These are phyloP conservation scores for Uronychia binucleata DNA, from an alignment of 73 alveolate species.

Conservation along the genomic window DNA sequence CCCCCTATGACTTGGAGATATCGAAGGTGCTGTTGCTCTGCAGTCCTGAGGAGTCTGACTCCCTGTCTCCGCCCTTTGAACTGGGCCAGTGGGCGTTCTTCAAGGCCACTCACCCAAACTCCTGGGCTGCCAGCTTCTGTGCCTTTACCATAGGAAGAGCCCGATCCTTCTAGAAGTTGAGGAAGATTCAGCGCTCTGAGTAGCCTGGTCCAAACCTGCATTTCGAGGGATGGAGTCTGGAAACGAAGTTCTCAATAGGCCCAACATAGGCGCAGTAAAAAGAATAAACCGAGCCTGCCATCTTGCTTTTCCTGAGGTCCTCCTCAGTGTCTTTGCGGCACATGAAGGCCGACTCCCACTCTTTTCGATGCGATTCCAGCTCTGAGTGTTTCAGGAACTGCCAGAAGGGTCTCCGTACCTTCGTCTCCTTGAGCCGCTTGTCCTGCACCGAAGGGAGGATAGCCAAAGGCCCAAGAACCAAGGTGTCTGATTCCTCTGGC, in stretches of 20 bases:
- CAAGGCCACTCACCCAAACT: too few relatives aligned
- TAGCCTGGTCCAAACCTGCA: background rate
- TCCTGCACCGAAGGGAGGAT: too few relatives aligned
- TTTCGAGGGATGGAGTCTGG: background rate
- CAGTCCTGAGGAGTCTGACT: too few relatives aligned
- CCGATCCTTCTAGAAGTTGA: too few relatives aligned
- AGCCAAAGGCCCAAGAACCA: background rate
- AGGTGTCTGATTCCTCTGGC: background rate
- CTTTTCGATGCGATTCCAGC: background rate
- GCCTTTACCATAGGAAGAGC: too few relatives aligned
- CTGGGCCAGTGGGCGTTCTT: too few relatives aligned
- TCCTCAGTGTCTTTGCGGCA: background rate
- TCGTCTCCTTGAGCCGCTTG: background rate
- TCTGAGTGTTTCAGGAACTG: background rate
- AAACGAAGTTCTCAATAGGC: background rate
- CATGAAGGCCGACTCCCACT: background rate
- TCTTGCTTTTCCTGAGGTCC: background rate
- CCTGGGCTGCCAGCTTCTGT: too few relatives aligned
- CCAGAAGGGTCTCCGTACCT: background rate
- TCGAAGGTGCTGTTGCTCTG: too few relatives aligned
- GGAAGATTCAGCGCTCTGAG: too few relatives aligned
- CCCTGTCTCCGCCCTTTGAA: too few relatives aligned
- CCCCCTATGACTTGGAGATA: too few relatives aligned
- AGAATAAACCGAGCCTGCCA: background rate
- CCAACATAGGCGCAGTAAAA: conserved; percentile 2